Evolutionary conservation across 73 alveolate species (phyloP).

Genomic region (Stentor coeruleus): DNA sequence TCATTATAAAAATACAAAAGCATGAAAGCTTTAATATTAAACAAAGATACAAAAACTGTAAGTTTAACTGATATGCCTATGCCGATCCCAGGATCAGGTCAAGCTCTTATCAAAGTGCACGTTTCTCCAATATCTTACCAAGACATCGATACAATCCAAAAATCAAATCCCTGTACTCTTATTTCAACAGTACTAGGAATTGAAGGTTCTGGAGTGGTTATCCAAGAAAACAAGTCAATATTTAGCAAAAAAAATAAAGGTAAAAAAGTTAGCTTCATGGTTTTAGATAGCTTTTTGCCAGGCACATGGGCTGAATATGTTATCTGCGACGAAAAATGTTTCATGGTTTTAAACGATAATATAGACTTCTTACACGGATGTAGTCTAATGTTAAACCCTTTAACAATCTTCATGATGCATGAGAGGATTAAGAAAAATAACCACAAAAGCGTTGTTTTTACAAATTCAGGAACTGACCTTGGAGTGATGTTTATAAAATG

Average conservation of each 20-base stretch:
- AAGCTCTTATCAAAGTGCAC: slow-evolving; percentile 15
- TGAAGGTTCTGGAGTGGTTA: slow-evolving; percentile 1
- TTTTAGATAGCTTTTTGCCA: not conserved
- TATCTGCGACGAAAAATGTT: not conserved
- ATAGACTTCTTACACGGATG: not conserved
- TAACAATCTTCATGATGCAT: slow-evolving; percentile 19
- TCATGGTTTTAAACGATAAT: not conserved
- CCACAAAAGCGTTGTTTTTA: not conserved
- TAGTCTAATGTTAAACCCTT: not conserved
- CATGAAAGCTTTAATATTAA: not conserved
- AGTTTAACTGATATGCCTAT: not conserved
- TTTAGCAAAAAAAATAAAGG: not conserved
- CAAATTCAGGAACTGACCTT: not conserved
- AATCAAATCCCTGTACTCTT: not conserved
- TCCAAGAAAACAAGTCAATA: not conserved
- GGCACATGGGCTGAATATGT: slow-evolving; percentile 18
- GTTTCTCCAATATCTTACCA: not conserved
- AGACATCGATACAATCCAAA: not conserved
- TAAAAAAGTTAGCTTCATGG: slow-evolving; percentile 19
- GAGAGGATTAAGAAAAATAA: not conserved
- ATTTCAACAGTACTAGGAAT: not conserved
- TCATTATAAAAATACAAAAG: too few relatives aligned
- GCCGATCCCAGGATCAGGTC: not conserved
- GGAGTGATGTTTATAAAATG: not conserved
- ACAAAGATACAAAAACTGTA: not conserved